Evolutionary conservation across 106 monocot species (phyloP).

Genomic region (Chionographis japonica): DNA sequence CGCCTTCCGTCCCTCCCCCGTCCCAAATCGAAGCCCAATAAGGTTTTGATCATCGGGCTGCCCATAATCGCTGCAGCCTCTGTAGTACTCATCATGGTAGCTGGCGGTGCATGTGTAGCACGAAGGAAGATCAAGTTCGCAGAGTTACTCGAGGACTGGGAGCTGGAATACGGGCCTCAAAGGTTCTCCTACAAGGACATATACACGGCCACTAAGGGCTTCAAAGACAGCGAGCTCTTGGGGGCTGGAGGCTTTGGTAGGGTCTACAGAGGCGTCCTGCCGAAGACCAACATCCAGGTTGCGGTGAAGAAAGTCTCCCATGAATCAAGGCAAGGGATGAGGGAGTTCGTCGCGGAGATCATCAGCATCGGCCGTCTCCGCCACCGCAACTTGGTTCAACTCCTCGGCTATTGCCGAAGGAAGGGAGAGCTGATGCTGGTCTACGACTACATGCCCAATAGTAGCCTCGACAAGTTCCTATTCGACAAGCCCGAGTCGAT

Average conservation of each 20-base stretch:
- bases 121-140: background rate
- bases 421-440: too few species aligned
- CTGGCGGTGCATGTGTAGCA: background rate
- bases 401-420: too few species aligned
- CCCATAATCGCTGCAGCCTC: background rate
- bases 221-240: too few species aligned
- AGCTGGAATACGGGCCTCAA: constrained; percentile 1
- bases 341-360: too few species aligned
- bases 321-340: too few species aligned
- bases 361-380: too few species aligned
- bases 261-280: too few species aligned
- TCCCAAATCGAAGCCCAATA: background rate
- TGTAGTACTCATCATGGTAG: background rate
- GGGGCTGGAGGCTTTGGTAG: too few species aligned
- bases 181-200: constrained; percentile 11
- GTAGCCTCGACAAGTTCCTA: constrained; percentile 10
- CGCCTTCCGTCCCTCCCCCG: constrained; percentile 1
- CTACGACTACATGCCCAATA: background rate
- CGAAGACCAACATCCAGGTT: too few species aligned
- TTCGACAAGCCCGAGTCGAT: constrained; percentile 5
- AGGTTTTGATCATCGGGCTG: background rate
- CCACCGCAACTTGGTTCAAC: too few species aligned
- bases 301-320: too few species aligned
- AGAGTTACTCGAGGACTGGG: background rate
- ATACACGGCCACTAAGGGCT: too few species aligned